Conservation (phyloP, 2,329 filamentous ascomycete genomes). For the Scedosporium boydii region DNA sequence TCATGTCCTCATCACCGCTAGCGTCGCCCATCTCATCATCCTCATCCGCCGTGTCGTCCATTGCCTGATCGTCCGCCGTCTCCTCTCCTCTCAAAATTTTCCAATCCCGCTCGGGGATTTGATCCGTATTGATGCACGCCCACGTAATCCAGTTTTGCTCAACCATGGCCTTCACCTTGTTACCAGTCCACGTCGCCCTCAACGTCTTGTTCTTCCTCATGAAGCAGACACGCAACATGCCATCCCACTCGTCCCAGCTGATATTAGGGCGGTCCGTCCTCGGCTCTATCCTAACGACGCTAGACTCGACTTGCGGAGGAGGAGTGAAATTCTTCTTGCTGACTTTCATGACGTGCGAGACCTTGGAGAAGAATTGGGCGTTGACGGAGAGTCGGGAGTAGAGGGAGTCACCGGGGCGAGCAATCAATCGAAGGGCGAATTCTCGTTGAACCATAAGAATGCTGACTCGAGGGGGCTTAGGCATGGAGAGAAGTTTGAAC, state of each 20-base stretch:
- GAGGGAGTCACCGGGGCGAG: constrained; percentile 76
- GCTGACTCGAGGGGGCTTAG: constrained; percentile 70
- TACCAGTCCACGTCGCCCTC: constrained; percentile 70
- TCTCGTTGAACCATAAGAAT: constrained; percentile 97
- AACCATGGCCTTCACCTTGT: constrained; percentile 69
- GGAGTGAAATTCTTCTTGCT: constrained; percentile 95
- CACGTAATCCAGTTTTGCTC: constrained; percentile 83
- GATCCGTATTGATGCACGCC: constrained; percentile 77
- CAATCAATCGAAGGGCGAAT: constrained; percentile 83
- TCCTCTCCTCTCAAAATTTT: constrained; percentile 22
- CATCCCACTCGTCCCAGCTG: constrained; percentile 92
- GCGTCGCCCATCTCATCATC: constrained; percentile 27
- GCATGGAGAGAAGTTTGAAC: constrained; percentile 77
- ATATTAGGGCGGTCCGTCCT: constrained; percentile 75
- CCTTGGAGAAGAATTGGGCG: constrained; percentile 72
- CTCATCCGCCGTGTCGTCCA: constrained; percentile 28
- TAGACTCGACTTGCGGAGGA: constrained; percentile 84
- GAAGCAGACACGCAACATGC: constrained; percentile 63
- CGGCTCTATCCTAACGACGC: constrained; percentile 81
- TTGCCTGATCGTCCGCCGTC: constrained; percentile 32
- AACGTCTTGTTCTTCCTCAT: constrained; percentile 84
- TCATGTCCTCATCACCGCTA: constrained; percentile 34
- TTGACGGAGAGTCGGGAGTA: constrained; percentile 91
- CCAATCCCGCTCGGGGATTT: constrained; percentile 52
- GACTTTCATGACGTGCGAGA: constrained; percentile 77